phyloP scores from a whole-genome alignment of 2,329 filamentous ascomycete species.

The Arachnomyces sp. region DNA sequence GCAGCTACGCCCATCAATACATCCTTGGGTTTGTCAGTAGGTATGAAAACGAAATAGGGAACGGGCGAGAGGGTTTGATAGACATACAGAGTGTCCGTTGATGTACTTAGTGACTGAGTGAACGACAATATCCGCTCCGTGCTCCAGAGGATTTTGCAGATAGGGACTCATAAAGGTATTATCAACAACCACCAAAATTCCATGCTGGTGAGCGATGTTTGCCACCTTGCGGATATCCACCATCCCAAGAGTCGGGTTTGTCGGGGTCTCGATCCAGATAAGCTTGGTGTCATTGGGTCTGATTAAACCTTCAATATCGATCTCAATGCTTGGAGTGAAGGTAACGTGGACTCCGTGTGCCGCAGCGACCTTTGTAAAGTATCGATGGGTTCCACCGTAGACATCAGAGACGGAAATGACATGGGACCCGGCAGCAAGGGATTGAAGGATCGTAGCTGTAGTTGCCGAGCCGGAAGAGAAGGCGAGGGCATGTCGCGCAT shows the following conservation, averaged over 20 bases:
- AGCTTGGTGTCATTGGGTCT: conserved; percentile 74
- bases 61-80: background rate
- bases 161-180: conserved; percentile 98
- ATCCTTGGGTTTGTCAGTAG: conserved; percentile 44
- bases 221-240: conserved; percentile 88
- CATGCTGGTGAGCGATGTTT: conserved; percentile 73
- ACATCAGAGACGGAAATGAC: conserved; percentile 96
- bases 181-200: conserved; percentile 94
- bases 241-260: conserved; percentile 85
- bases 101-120: conserved; percentile 99
- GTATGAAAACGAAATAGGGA: background rate
- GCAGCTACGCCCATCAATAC: conserved; percentile 97
- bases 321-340: conserved; percentile 86
- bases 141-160: conserved; percentile 89
- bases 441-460: conserved; percentile 88
- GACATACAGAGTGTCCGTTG: conserved; percentile 69
- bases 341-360: conserved; percentile 92
- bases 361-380: conserved; percentile 95
- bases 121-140: conserved; percentile 92
- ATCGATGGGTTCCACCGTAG: conserved; percentile 94
- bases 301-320: conserved; percentile 78
- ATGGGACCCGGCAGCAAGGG: conserved; percentile 81
- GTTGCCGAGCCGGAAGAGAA: conserved; percentile 92
- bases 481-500: conserved; percentile 84
- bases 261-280: conserved; percentile 94